Percentiles rank a stretch among this genome's conserved stretches.
These are phyloP conservation scores for Backusella sp. DNA, from an alignment of 192 early-diverging fungal genomes.

Conservation along the genomic window DNA sequence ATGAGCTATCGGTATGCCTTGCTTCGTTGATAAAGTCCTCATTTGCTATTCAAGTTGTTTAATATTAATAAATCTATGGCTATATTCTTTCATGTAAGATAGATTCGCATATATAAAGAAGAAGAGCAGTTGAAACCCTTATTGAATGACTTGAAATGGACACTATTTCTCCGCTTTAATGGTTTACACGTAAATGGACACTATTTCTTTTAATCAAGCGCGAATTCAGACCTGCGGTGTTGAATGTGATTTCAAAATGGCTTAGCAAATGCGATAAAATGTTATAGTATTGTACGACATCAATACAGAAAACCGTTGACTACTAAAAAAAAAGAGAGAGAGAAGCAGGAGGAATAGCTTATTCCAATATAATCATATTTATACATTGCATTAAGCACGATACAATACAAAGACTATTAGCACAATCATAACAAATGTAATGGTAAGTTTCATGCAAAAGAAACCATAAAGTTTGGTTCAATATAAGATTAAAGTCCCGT, in stretches of 20 bases:
- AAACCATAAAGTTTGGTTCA: neutral
- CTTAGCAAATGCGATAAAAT: neutral
- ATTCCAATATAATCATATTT: neutral
- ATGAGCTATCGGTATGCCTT: too few species aligned
- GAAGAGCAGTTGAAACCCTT: neutral
- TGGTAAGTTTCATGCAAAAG: neutral
- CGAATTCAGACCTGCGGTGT: neutral
- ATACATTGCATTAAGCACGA: neutral
- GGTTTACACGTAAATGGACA: neutral
- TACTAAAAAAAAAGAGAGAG: neutral
- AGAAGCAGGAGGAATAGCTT: neutral
- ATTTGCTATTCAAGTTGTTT: too few species aligned
- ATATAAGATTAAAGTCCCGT: neutral
- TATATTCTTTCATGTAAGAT: too few species aligned
- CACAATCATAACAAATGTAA: neutral
- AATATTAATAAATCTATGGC: too few species aligned
- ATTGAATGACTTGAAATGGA: neutral
- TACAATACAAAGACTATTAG: neutral
- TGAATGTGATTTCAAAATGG: neutral
- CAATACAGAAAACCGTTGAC: neutral
- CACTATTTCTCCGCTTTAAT: neutral
- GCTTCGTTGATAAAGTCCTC: too few species aligned
- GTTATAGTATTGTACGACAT: neutral
- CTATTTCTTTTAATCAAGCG: neutral
- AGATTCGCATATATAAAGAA: neutral